phyloP scores from a whole-genome alignment of 129 eudicot genomes.

The Artemisia argyi region DNA sequence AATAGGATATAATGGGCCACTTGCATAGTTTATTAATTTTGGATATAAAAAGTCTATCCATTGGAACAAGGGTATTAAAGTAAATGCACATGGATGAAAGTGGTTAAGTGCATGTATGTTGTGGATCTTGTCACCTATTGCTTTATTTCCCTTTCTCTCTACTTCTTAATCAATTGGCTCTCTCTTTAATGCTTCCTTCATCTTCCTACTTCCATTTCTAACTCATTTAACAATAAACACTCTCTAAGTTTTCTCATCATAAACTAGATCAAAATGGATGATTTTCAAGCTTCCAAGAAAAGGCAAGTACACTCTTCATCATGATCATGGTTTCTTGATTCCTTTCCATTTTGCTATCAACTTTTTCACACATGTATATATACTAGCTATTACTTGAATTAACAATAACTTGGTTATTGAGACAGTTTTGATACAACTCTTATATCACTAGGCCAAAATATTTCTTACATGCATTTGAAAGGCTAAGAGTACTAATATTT shows the following conservation, averaged over 20 bases:
- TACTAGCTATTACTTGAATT: no score
- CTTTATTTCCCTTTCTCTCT: slow-evolving; percentile 42
- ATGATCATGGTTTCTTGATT: slow-evolving; percentile 10
- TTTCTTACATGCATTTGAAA: slow-evolving; percentile 10
- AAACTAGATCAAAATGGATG: slow-evolving; percentile 30
- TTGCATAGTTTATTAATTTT: slow-evolving; percentile 28
- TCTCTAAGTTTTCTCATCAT: slow-evolving; percentile 13
- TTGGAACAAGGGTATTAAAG: slow-evolving; percentile 34
- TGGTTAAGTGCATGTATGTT: slow-evolving; percentile 41
- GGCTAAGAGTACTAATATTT: slow-evolving; percentile 17
- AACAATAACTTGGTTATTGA: no score
- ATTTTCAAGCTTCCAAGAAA: slow-evolving; percentile 61
- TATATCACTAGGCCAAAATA: neutral
- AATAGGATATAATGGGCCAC: slow-evolving; percentile 7
- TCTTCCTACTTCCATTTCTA: slow-evolving; percentile 29
- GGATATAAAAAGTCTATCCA: slow-evolving; percentile 34
- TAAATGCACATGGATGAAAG: slow-evolving; percentile 22
- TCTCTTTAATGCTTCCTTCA: slow-evolving; percentile 38
- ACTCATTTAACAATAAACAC: slow-evolving; percentile 9
- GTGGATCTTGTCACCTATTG: slow-evolving; percentile 42
- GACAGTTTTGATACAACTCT: no score
- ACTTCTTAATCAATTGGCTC: slow-evolving; percentile 36
- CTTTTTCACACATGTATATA: no score
- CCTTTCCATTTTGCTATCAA: neutral
- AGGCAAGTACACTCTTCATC: slow-evolving; percentile 41